phyloP scores from a whole-genome alignment of 192 early-diverging fungal species.

The Podila epigama region DNA sequence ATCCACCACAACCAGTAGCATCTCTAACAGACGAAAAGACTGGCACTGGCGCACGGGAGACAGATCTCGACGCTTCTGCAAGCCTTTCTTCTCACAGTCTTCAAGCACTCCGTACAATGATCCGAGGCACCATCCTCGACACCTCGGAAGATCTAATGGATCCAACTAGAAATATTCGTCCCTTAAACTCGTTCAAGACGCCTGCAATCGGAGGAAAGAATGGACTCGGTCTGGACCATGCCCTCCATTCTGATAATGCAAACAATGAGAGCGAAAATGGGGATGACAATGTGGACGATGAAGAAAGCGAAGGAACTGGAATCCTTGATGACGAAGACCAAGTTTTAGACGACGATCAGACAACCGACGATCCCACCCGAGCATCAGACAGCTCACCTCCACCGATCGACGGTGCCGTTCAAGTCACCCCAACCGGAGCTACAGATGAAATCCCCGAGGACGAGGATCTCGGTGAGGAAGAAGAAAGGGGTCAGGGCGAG shows the following conservation, averaged over 20 bases:
- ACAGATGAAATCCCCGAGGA: slow-evolving; percentile 5
- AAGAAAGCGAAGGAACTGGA: background rate
- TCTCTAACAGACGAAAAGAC: slow-evolving; percentile 6
- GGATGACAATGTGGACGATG: background rate
- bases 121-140: slow-evolving; percentile 18
- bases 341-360: background rate
- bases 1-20: background rate
- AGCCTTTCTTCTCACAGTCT: background rate
- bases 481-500: background rate
- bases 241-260: background rate
- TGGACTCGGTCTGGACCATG: background rate
- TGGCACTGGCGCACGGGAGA: slow-evolving; percentile 25
- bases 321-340: background rate
- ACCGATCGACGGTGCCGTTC: background rate
- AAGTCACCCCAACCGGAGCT: background rate
- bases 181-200: background rate
- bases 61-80: slow-evolving; percentile 8
- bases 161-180: slow-evolving; percentile 16
- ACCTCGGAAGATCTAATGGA: slow-evolving; percentile 20
- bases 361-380: background rate
- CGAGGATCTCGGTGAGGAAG: background rate
- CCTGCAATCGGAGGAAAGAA: background rate
- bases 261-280: background rate
- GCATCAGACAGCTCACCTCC: background rate
- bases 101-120: background rate